A percentile compares a stretch with the other conserved stretches of the same genome.
Evolutionary conservation across 345 rosid species (phyloP).

Genomic region (Sonneratia alba): DNA sequence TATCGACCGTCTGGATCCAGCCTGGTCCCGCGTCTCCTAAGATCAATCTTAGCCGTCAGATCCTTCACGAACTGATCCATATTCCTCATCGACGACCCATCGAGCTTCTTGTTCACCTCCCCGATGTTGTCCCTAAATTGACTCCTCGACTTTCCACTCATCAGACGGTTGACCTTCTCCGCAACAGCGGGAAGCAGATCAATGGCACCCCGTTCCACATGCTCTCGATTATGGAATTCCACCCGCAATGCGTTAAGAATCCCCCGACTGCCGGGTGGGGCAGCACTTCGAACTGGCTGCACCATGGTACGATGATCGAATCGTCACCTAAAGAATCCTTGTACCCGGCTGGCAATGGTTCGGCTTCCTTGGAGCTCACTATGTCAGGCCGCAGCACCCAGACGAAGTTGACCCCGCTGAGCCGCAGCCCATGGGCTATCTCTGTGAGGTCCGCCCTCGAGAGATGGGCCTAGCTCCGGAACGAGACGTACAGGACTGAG

Average conservation of each 20-base stretch:
- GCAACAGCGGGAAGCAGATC: conserved; percentile 49
- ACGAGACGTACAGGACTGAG: conserved; percentile 64
- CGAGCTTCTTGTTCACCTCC: conserved; percentile 14
- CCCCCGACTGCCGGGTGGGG: conserved; percentile 63
- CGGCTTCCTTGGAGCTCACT: conserved; percentile 49
- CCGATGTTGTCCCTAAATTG: conserved; percentile 1
- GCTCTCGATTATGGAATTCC: conserved; percentile 71
- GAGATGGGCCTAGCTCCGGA: conserved; percentile 76
- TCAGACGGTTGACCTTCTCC: conserved; percentile 15
- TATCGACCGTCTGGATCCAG: no score
- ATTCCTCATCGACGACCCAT: conserved; percentile 23
- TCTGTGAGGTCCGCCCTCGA: conserved; percentile 37
- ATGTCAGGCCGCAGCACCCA: conserved; percentile 83
- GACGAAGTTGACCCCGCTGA: conserved; percentile 49
- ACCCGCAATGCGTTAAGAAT: conserved; percentile 74
- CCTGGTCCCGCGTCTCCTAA: background rate
- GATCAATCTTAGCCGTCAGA: conserved; percentile 16
- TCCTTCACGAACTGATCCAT: conserved; percentile 19
- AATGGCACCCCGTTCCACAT: conserved; percentile 67
- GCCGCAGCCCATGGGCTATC: conserved; percentile 52
- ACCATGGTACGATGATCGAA: conserved; percentile 61
- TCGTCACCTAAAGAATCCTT: conserved; percentile 31
- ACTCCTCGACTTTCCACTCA: conserved; percentile 12
- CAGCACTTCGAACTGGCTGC: conserved; percentile 49
- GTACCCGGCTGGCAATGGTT: conserved; percentile 48